Percentiles rank a stretch among this genome's conserved stretches.
Conservation (phyloP, 176 grass and related monocot genomes). For the Avena sativa region DNA sequence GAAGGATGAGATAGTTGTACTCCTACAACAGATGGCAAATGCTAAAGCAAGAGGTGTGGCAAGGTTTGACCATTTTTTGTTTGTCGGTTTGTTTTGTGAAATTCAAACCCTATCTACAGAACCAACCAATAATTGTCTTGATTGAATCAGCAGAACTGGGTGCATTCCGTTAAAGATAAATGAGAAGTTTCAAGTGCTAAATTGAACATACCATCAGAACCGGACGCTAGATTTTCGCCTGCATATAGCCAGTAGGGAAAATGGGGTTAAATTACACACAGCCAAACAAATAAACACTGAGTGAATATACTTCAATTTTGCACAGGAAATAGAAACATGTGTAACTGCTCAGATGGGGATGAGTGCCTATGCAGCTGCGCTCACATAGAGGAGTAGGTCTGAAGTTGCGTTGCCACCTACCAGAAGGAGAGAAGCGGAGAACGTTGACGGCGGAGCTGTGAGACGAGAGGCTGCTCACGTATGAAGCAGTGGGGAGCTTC, state of each 20-base stretch:
- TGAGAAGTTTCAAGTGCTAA: background rate
- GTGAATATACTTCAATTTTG: background rate
- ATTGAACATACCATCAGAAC: constrained; percentile 78
- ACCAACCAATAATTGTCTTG: background rate
- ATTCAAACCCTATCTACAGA: background rate
- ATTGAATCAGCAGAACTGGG: background rate
- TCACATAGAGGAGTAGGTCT: background rate
- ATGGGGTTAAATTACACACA: background rate
- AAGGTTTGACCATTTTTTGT: background rate
- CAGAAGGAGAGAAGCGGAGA: constrained; percentile 93
- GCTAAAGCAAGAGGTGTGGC: background rate
- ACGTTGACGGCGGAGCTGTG: constrained; percentile 85
- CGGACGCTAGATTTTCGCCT: constrained; percentile 86
- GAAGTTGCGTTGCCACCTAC: constrained; percentile 26
- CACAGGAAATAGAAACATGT: background rate
- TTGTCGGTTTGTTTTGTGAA: constrained; percentile 1
- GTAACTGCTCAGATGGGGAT: background rate
- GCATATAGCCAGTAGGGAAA: constrained; percentile 24
- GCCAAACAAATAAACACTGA: background rate
- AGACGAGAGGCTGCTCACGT: constrained; percentile 70
- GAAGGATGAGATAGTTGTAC: background rate
- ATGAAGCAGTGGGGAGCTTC: constrained; percentile 78
- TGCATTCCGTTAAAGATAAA: background rate
- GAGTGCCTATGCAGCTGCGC: background rate
- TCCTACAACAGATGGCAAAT: background rate